Evolutionary conservation across 805 yeast species (phyloP), one percentile per base, ranked within the genome.

Genomic region (Nakazawaea siamensis): DNA sequence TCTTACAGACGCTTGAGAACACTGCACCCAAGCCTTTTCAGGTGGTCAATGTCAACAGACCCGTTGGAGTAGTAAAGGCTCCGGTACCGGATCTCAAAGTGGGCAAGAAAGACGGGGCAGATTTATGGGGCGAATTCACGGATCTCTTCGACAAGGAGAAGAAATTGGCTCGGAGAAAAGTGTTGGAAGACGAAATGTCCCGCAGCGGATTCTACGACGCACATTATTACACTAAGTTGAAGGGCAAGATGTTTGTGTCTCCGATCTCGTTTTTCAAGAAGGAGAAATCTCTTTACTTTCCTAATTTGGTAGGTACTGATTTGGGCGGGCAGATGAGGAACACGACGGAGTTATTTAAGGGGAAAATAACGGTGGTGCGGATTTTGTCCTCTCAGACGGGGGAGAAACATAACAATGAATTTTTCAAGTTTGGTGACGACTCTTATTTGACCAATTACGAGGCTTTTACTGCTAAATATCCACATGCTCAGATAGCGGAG

Each of bases 221-320:
- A 50, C 72, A 73, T 47, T 66, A 71, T 2, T 79, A 74, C 50
- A 64, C 79, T 32, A 80, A 79, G 46, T 83, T 90, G 2, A 71
- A 76, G 25, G 98, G 97, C 17, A 86, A 87, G 57, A 66, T 88
- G 43, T 92, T 87, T 61, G 62, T 69, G 13, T 73, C 95, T 0
- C 97, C 97, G 1, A 64, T 71, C n/a, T 73, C 87, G 1, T 80
- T 72, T 46, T 88, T 90, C 70, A 73, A 71, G 40, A 58, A 64
- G 10, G 88, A 82, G 6, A 80, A 71, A 49, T 67, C 97, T 0
- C 58, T 75, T 31, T 92, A 74, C 52, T 85, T 92, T 59, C 95
- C 97, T 8, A 87, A 87, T 50, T 63, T 90, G 40, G 52, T 58
- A 18, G 90, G 61, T 38, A 51, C 52, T 25, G 50, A 48, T 36